These are phyloP conservation scores for Schizopora paradoxa DNA, from an alignment of 1,284 basidiomycete genomes.

Conservation along the genomic window DNA sequence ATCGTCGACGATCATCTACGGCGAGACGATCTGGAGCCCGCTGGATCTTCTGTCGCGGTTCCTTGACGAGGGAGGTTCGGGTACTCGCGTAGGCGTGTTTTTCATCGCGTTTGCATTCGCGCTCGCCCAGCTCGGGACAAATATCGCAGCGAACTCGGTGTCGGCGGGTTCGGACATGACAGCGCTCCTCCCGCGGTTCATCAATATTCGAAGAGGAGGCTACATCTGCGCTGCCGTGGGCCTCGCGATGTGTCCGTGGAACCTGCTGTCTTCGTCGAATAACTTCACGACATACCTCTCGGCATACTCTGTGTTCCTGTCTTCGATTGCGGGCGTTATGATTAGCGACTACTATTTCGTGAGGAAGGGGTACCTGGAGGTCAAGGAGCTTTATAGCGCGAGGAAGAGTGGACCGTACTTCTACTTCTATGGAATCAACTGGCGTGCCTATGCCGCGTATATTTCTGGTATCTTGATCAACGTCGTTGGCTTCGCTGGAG, in stretches of 20 bases:
- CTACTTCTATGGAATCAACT: slow-evolving; percentile 74
- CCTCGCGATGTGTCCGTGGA: slow-evolving; percentile 76
- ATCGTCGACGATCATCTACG: slow-evolving; percentile 72
- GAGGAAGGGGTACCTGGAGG: slow-evolving; percentile 64
- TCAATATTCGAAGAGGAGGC: slow-evolving; percentile 83
- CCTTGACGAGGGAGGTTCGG: slow-evolving; percentile 41
- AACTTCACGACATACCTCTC: slow-evolving; percentile 81
- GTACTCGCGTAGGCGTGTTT: slow-evolving; percentile 35
- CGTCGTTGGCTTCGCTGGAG: slow-evolving; percentile 69
- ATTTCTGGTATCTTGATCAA: slow-evolving; percentile 78
- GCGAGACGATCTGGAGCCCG: slow-evolving; percentile 76
- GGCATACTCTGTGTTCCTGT: slow-evolving; percentile 78
- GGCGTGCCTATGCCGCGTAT: slow-evolving; percentile 68
- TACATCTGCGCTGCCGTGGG: slow-evolving; percentile 75
- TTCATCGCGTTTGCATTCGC: slow-evolving; percentile 77
- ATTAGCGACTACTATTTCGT: slow-evolving; percentile 76
- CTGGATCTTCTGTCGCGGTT: slow-evolving; percentile 68
- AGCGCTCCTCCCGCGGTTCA: slow-evolving; percentile 72
- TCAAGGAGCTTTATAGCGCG: slow-evolving; percentile 67
- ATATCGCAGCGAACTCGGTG: slow-evolving; percentile 82
- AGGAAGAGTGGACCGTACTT: slow-evolving; percentile 63
- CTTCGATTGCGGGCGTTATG: slow-evolving; percentile 81
- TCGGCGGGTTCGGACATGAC: slow-evolving; percentile 84
- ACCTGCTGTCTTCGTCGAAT: slow-evolving; percentile 70
- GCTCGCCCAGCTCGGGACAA: slow-evolving; percentile 67